Conservation (phyloP, 352 stramenopile species). For the Elongisporangium undulatum region DNA sequence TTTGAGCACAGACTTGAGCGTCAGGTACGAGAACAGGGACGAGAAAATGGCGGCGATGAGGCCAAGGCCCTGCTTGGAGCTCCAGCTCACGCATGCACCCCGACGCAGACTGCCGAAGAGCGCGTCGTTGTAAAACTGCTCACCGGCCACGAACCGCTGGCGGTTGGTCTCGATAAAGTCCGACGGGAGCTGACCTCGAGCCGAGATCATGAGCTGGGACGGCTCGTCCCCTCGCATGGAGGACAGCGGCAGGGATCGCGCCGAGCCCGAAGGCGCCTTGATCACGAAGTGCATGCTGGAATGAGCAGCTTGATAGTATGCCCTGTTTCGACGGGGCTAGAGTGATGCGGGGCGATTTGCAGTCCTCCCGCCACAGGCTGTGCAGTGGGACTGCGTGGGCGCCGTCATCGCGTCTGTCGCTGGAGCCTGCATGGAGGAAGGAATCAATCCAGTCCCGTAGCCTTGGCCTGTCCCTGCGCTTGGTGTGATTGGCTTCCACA, state of each 20-base stretch:
- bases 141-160: conserved; percentile 2
- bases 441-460: neutral
- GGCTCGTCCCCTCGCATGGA: too few relatives aligned
- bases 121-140: conserved; percentile 51
- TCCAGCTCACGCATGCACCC: conserved; percentile 31
- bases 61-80: conserved; percentile 27
- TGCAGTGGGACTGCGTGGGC: neutral
- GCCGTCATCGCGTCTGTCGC: neutral
- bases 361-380: too few relatives aligned
- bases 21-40: conserved; percentile 37
- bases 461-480: neutral
- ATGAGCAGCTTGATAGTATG: too few relatives aligned
- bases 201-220: too few relatives aligned
- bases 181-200: too few relatives aligned
- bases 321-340: too few relatives aligned
- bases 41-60: conserved; percentile 35
- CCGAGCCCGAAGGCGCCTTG: neutral
- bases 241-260: neutral
- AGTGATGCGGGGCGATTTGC: too few relatives aligned
- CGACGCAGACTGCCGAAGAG: conserved; percentile 46
- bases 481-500: neutral
- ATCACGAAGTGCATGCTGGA: neutral
- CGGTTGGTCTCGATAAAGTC: too few relatives aligned
- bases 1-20: conserved; percentile 15
- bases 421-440: neutral